Conservation (phyloP, 2,329 filamentous ascomycete genomes). For the Moelleriella libera region DNA sequence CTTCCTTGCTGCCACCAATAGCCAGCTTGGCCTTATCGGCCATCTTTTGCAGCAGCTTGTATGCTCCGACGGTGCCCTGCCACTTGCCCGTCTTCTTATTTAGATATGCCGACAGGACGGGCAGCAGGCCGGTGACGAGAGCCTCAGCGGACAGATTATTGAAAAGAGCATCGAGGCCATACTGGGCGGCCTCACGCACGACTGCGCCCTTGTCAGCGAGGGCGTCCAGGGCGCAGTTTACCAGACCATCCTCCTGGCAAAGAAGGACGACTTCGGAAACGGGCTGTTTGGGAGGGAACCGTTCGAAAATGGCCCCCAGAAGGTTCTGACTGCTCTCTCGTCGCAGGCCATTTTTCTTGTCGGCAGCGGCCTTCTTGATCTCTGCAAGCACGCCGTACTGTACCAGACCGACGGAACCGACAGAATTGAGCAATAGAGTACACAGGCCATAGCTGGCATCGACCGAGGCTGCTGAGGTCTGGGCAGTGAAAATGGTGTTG, state of each 20-base stretch:
- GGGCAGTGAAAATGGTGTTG: slow-evolving; percentile 53
- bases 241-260: slow-evolving; percentile 61
- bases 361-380: slow-evolving; percentile 59
- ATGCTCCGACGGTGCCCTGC: slow-evolving; percentile 87
- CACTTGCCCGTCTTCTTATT: slow-evolving; percentile 82
- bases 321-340: slow-evolving; percentile 92
- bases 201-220: slow-evolving; percentile 81
- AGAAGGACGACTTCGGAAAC: slow-evolving; percentile 72
- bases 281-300: slow-evolving; percentile 63
- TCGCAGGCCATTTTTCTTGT: slow-evolving; percentile 83
- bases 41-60: slow-evolving; percentile 78
- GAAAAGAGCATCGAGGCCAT: slow-evolving; percentile 84
- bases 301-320: slow-evolving; percentile 84
- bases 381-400: slow-evolving; percentile 40
- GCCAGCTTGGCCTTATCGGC: slow-evolving; percentile 87
- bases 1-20: slow-evolving; percentile 63
- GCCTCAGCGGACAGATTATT: slow-evolving; percentile 66
- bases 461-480: slow-evolving; percentile 55
- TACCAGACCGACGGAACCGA: slow-evolving; percentile 37
- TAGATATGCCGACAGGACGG: slow-evolving; percentile 62
- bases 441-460: slow-evolving; percentile 49
- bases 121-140: slow-evolving; percentile 69
- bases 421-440: slow-evolving; percentile 39
- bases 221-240: slow-evolving; percentile 64
- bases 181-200: slow-evolving; percentile 83